Evolutionary conservation across 768 basidiomycete species (phyloP).

Genomic region (Boletus rex-veris): DNA sequence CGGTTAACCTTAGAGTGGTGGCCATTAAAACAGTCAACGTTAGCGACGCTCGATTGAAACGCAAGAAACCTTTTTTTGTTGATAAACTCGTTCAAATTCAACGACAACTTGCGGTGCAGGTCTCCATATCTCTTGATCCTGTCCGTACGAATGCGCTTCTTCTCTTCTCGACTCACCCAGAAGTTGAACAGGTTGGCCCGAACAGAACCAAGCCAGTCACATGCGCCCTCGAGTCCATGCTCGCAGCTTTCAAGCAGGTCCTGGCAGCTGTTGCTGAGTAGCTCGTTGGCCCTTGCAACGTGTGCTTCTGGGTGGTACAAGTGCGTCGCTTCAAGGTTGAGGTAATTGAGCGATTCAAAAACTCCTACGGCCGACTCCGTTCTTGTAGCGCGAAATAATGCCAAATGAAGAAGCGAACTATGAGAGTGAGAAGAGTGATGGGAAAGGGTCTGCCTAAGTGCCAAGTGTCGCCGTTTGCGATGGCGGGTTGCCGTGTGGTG

Average conservation of each 20-base stretch:
- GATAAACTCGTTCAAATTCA: slow-evolving; percentile 44
- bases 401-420: not conserved
- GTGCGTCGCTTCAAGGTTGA: not conserved
- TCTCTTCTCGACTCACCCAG: slow-evolving; percentile 31
- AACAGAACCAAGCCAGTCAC: slow-evolving; percentile 50
- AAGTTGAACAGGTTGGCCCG: slow-evolving; percentile 36
- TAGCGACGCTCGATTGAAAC: not conserved
- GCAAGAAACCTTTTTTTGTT: slow-evolving; percentile 44
- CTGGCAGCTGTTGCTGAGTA: not conserved
- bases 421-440: not conserved
- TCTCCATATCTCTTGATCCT: slow-evolving; percentile 36
- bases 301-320: not conserved
- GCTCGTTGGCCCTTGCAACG: not conserved
- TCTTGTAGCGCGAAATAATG: not conserved
- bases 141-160: slow-evolving; percentile 30
- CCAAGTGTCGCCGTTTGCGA: not conserved
- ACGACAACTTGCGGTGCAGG: slow-evolving; percentile 35
- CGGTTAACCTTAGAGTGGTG: slow-evolving; percentile 14
- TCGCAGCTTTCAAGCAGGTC: slow-evolving; percentile 47
- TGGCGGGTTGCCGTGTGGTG: not conserved
- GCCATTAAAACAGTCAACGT: not conserved
- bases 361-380: not conserved
- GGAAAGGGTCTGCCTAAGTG: too few species aligned
- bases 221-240: slow-evolving; percentile 37
- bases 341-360: not conserved